Percentiles rank a stretch among this genome's conserved stretches.
These are phyloP conservation scores for Davidsoniella australis DNA, from an alignment of 2,329 filamentous ascomycete genomes.

Conservation along the genomic window DNA sequence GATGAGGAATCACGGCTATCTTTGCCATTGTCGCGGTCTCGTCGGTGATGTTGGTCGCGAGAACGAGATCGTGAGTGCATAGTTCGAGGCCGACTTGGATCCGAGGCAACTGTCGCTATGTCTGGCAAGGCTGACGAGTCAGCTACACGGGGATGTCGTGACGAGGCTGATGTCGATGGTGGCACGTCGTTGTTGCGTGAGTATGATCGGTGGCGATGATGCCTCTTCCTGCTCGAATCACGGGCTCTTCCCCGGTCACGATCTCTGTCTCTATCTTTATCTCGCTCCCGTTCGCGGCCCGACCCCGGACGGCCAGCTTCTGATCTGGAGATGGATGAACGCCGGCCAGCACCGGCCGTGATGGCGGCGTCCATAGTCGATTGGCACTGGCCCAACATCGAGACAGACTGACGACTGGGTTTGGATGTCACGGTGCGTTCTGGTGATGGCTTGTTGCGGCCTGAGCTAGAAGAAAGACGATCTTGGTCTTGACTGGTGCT, in stretches of 20 bases:
- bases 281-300: background rate
- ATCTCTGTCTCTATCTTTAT: conserved; percentile 1
- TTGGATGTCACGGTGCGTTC: background rate
- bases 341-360: too few species aligned
- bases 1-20: background rate
- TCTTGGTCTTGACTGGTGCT: background rate
- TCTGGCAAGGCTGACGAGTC: background rate
- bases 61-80: conserved; percentile 1
- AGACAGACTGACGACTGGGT: background rate
- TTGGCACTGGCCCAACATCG: too few species aligned
- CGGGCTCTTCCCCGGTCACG: background rate
- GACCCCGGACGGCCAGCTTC: background rate
- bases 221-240: conserved; percentile 1
- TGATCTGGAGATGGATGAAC: background rate
- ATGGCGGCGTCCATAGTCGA: too few species aligned
- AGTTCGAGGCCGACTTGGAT: background rate
- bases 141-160: conserved; percentile 1
- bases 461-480: background rate
- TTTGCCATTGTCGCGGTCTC: background rate
- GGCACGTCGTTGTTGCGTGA: background rate
- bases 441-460: background rate
- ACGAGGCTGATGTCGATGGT: conserved; percentile 1
- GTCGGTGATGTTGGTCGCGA: conserved; percentile 1
- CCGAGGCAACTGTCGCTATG: background rate
- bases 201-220: conserved; percentile 2